A percentile compares a stretch with the other conserved stretches of the same genome.
Conservation (phyloP, 2,329 filamentous ascomycete species). For the Trematosphaeria pertusa region DNA sequence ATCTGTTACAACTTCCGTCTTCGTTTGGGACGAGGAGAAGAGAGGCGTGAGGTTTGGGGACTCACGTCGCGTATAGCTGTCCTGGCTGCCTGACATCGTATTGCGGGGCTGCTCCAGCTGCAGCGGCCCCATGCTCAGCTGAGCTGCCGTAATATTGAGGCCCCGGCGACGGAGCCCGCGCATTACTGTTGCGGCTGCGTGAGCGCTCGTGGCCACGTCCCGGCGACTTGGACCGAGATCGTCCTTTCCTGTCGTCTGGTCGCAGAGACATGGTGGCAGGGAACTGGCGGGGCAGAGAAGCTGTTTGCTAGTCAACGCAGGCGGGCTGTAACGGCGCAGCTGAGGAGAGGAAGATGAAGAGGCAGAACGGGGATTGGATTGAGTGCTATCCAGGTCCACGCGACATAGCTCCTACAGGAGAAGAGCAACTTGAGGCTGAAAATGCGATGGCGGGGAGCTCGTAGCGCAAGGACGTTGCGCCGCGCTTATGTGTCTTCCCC, state of each 20-base stretch:
- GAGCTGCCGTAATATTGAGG: constrained; percentile 32
- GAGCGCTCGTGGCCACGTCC: constrained; percentile 47
- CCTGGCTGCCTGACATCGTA: constrained; percentile 52
- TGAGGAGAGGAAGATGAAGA: not conserved
- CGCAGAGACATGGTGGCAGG: constrained; percentile 48
- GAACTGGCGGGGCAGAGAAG: constrained; percentile 7
- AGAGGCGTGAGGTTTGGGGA: constrained; percentile 13
- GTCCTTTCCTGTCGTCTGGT: constrained; percentile 49
- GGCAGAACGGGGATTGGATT: constrained; percentile 2
- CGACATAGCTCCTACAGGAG: constrained; percentile 3
- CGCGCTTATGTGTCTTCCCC: constrained; percentile 12
- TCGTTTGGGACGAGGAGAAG: not conserved
- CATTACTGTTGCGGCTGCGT: constrained; percentile 49
- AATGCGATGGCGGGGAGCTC: constrained; percentile 24
- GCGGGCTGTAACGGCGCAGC: not conserved
- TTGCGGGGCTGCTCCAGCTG: constrained; percentile 42
- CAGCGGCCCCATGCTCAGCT: constrained; percentile 28
- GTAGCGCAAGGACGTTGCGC: constrained; percentile 13
- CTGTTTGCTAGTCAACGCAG: too few species aligned
- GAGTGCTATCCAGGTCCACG: constrained; percentile 4
- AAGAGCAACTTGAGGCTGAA: constrained; percentile 14
- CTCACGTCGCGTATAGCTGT: constrained; percentile 44
- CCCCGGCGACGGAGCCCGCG: constrained; percentile 44
- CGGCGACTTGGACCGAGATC: constrained; percentile 53
- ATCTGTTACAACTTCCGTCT: not conserved